Conservation (phyloP, 371 early-diverging fungal genomes). For the Dichotomocladium elegans region DNA sequence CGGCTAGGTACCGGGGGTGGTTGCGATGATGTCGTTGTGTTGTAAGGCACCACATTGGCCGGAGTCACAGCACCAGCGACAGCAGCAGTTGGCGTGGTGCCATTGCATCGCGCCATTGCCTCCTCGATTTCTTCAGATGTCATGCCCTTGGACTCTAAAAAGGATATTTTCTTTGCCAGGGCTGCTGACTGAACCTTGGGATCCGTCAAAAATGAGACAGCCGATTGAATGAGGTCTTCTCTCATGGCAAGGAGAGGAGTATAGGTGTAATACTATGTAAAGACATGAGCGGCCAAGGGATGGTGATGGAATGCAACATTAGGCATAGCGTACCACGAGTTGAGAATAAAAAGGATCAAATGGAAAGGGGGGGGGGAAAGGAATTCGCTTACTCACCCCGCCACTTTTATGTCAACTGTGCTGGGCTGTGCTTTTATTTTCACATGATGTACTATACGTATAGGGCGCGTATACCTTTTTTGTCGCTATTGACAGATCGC, state of each 20-base stretch:
- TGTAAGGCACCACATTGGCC: constrained; percentile 2
- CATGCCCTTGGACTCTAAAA: constrained; percentile 94
- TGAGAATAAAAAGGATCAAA: no score
- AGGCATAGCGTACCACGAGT: no score
- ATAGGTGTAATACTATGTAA: no score
- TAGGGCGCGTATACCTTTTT: not conserved
- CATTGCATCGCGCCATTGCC: constrained; percentile 72
- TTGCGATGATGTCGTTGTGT: constrained; percentile 10
- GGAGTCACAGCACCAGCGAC: constrained; percentile 13
- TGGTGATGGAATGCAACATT: no score
- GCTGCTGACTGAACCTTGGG: constrained; percentile 89
- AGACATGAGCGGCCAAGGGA: no score
- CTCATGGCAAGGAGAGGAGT: constrained; percentile 36
- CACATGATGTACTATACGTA: not conserved
- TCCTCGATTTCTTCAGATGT: constrained; percentile 89
- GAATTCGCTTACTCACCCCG: no score
- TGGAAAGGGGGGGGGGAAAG: no score
- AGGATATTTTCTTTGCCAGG: constrained; percentile 86
- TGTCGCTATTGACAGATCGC: no score
- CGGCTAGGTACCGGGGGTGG: constrained; percentile 69
- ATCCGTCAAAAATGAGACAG: constrained; percentile 89
- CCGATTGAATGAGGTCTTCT: constrained; percentile 81
- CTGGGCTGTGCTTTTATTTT: no score
- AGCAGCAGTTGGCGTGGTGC: constrained; percentile 21
- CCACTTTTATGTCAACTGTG: no score